Percentiles rank a stretch among this genome's conserved stretches.
These are phyloP conservation scores for Entamoeba moshkovskii DNA, from an alignment of 208 protist species.

Conservation along the genomic window DNA sequence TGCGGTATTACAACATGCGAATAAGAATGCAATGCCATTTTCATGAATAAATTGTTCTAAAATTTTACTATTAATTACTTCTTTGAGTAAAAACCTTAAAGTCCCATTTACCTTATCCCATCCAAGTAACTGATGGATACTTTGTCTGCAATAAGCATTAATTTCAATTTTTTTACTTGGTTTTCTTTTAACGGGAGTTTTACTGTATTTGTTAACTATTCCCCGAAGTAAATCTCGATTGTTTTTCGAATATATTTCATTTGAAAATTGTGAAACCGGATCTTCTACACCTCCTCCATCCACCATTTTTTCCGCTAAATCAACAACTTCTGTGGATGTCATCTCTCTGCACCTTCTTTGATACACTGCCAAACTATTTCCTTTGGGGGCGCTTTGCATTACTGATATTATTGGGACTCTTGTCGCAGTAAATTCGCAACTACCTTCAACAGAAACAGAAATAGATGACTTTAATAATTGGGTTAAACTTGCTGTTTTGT, in stretches of 20 bases:
- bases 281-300: background rate
- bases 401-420: background rate
- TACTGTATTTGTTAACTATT: background rate
- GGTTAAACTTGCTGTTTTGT: background rate
- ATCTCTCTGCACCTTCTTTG: background rate
- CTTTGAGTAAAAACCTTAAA: background rate
- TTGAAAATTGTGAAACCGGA: background rate
- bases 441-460: background rate
- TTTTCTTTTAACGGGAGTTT: background rate
- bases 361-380: background rate
- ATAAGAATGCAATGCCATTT: background rate
- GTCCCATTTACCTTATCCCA: background rate
- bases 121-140: background rate
- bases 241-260: background rate
- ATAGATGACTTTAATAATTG: background rate
- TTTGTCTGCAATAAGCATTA: background rate
- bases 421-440: background rate
- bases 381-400: background rate
- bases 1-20: background rate
- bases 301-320: background rate
- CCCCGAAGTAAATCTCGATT: background rate
- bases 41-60: background rate
- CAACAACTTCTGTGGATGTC: background rate
- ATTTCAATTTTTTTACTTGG: background rate
- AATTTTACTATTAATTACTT: background rate